Evolutionary conservation across 148 eudicot species (phyloP).

Genomic region (Dysphania ambrosioides): DNA sequence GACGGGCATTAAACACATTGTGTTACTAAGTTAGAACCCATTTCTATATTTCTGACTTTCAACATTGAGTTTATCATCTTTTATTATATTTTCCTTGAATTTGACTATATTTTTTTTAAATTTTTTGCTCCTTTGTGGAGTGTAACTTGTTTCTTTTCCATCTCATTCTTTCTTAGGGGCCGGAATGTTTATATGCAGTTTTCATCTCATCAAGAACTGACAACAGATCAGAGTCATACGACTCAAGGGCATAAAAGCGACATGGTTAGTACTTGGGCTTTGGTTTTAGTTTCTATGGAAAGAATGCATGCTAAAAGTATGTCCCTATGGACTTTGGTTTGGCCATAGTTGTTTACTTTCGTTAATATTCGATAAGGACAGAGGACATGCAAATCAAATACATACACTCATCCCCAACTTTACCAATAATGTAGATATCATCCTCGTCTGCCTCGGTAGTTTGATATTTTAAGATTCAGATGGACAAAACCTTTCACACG

Average conservation of each 20-base stretch:
- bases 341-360: neutral
- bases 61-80: neutral
- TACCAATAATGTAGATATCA: neutral
- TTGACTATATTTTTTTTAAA: neutral
- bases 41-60: neutral
- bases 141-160: conserved; percentile 13
- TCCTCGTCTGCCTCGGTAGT: neutral
- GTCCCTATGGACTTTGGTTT: neutral
- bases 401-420: neutral
- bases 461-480: neutral
- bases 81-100: neutral
- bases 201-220: conserved; percentile 45
- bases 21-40: neutral
- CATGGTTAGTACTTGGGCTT: conserved; percentile 22
- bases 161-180: conserved; percentile 25
- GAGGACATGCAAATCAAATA: neutral
- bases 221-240: conserved; percentile 38
- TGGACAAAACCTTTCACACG: neutral
- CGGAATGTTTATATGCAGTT: conserved; percentile 45
- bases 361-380: neutral
- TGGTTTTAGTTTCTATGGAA: neutral
- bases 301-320: neutral
- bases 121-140: neutral
- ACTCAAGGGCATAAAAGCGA: conserved; percentile 40
- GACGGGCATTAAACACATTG: neutral